Conservation (phyloP, 495 filamentous ascomycete species). For the Amniculicola lignicola region DNA sequence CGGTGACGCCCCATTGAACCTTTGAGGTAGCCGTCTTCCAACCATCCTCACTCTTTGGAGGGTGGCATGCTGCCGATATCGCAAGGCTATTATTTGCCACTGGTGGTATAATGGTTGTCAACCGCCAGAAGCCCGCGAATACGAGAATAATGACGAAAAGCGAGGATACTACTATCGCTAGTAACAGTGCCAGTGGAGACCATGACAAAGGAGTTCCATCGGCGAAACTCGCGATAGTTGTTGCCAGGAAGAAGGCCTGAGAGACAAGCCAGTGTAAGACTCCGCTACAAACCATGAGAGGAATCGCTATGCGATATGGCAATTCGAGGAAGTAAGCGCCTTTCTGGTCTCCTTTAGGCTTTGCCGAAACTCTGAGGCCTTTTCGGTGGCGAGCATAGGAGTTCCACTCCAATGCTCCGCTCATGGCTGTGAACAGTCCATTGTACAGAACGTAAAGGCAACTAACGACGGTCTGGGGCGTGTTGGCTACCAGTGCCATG, state of each 20-base stretch:
- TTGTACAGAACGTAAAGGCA: constrained; percentile 18
- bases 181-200: background rate
- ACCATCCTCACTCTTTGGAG: background rate
- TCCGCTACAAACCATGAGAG: constrained; percentile 7
- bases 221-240: background rate
- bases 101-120: background rate
- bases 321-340: constrained; percentile 17
- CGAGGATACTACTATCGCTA: background rate
- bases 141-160: background rate
- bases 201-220: background rate
- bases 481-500: constrained; percentile 10
- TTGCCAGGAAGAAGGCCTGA: background rate
- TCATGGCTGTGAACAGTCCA: constrained; percentile 8
- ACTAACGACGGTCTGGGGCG: constrained; percentile 7
- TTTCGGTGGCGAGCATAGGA: constrained; percentile 3
- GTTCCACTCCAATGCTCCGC: constrained; percentile 2
- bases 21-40: background rate
- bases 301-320: constrained; percentile 14
- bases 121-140: background rate
- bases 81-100: background rate
- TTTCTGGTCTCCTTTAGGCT: constrained; percentile 5
- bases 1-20: background rate
- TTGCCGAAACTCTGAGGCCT: constrained; percentile 8
- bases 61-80: background rate
- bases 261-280: background rate